Conservation (phyloP, 345 rosid genomes). For the Eucalyptus brandiana region DNA sequence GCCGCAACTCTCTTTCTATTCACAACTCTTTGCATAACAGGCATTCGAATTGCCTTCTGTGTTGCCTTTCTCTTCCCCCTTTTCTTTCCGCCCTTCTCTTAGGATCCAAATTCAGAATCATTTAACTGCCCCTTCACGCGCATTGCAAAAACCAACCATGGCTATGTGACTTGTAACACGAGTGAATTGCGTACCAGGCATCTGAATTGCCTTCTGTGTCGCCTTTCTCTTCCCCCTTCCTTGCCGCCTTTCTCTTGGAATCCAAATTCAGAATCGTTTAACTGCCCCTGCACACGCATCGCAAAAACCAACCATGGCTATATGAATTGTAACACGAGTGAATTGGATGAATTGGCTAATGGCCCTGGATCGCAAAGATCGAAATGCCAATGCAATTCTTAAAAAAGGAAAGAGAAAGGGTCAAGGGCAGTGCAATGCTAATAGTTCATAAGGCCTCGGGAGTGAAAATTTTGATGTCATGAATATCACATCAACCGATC, state of each 20-base stretch:
- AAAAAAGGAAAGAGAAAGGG: neutral
- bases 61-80: neutral
- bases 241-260: neutral
- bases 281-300: neutral
- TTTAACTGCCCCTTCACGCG: neutral
- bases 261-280: neutral
- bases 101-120: neutral
- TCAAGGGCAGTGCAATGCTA: neutral
- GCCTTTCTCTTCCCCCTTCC: neutral
- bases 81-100: neutral
- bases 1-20: neutral
- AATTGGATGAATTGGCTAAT: neutral
- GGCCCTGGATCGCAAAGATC: neutral
- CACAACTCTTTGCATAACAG: neutral
- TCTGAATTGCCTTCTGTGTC: neutral
- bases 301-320: neutral
- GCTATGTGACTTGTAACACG: neutral
- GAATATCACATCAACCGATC: neutral
- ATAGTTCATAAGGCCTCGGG: neutral
- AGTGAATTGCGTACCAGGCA: neutral
- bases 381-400: neutral
- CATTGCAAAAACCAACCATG: neutral
- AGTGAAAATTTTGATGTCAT: neutral
- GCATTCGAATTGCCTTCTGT: neutral
- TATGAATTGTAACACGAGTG: neutral